Conservation (phyloP, 225 moss, liverwort and hornwort genomes). For the Straminergon stramineum region DNA sequence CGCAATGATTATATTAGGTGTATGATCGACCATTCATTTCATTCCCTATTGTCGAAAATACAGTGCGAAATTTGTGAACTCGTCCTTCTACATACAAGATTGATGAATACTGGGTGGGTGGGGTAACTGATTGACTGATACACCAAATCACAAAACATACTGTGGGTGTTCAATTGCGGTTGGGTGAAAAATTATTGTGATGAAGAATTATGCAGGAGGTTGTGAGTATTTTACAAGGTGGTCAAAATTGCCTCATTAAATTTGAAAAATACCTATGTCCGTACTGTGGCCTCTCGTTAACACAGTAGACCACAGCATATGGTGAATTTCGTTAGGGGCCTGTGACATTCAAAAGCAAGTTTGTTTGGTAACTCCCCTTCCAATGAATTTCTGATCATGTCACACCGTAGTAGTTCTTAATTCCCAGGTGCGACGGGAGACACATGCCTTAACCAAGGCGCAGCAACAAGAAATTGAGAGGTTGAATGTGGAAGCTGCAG, state of each 20-base stretch:
- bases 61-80: neutral
- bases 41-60: too few relatives aligned
- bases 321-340: neutral
- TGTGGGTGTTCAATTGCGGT: neutral
- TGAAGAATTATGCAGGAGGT: neutral
- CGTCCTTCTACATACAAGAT: neutral
- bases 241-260: neutral
- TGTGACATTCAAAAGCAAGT: neutral
- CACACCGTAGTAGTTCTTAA: neutral
- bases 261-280: neutral
- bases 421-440: conserved; percentile 67
- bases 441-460: conserved; percentile 55
- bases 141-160: neutral
- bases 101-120: neutral
- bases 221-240: neutral
- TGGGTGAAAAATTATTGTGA: neutral
- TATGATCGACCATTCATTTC: neutral
- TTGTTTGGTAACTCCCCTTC: neutral
- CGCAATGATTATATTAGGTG: neutral
- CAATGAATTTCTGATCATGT: conserved; percentile 6
- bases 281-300: neutral
- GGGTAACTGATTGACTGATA: neutral
- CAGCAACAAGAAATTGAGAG: conserved; percentile 69
- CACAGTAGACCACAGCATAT: neutral
- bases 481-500: conserved; percentile 43